These are phyloP conservation scores for Podospora bellae-mahoneyi DNA, from an alignment of 495 filamentous ascomycete genomes.

Conservation along the genomic window DNA sequence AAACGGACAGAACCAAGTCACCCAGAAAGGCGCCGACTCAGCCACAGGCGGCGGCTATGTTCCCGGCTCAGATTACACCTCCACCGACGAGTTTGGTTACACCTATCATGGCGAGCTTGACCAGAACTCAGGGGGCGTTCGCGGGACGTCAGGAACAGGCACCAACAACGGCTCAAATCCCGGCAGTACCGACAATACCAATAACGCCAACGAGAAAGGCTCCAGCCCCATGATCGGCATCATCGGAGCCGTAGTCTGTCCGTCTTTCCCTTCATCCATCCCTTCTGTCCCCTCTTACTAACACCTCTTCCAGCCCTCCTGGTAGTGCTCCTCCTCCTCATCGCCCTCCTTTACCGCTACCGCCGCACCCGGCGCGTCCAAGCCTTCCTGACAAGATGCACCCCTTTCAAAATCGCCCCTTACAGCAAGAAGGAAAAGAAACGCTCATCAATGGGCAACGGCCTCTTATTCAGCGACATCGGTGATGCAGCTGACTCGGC, in stretches of 20 bases:
- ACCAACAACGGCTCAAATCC: background rate
- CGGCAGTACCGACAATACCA: background rate
- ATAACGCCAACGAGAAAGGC: background rate
- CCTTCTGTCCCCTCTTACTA: background rate
- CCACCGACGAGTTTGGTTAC: background rate
- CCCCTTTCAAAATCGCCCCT: conserved; percentile 26
- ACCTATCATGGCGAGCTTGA: background rate
- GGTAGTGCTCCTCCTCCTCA: conserved; percentile 27
- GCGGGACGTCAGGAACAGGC: background rate
- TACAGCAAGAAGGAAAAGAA: conserved; percentile 28
- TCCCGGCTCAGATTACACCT: background rate
- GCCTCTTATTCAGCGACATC: conserved; percentile 27
- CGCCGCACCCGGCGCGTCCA: conserved; percentile 27
- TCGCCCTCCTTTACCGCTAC: conserved; percentile 29
- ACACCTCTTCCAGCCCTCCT: conserved; percentile 21
- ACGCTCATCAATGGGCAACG: conserved; percentile 30
- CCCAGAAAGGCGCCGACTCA: background rate
- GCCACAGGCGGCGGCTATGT: background rate
- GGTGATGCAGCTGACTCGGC: conserved; percentile 17
- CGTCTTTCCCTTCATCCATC: background rate
- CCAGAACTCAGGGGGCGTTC: background rate
- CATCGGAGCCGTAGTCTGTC: conserved; percentile 27
- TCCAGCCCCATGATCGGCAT: conserved; percentile 24
- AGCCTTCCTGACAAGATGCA: conserved; percentile 26
- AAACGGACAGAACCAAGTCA: background rate